Evolutionary conservation across 805 yeast species (phyloP).

Genomic region (Suhomyces canberraensis): DNA sequence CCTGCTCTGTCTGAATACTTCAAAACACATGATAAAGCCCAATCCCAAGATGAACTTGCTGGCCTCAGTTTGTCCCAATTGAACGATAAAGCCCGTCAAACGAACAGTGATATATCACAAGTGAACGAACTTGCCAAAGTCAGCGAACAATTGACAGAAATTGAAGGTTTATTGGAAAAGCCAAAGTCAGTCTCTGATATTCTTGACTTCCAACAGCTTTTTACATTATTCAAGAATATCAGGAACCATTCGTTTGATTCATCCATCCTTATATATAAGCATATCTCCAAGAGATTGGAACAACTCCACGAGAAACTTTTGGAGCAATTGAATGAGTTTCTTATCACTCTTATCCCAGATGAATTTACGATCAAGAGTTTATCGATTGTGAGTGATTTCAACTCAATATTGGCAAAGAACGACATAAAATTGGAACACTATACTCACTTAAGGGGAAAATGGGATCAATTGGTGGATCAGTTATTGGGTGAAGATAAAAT

Average conservation of each 20-base stretch:
- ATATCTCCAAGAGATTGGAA: constrained; percentile 5
- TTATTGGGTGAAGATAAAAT: constrained; percentile 8
- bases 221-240: constrained; percentile 7
- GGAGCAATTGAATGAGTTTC: constrained; percentile 14
- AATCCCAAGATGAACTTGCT: neutral
- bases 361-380: constrained; percentile 10
- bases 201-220: constrained; percentile 13
- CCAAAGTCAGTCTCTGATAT: constrained; percentile 8
- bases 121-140: neutral
- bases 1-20: constrained; percentile 4
- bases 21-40: neutral
- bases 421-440: constrained; percentile 7
- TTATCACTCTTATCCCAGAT: constrained; percentile 19
- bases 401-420: constrained; percentile 8
- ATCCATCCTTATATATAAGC: constrained; percentile 4
- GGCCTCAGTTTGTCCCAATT: constrained; percentile 7
- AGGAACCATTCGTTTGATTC: neutral
- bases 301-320: constrained; percentile 5
- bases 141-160: constrained; percentile 3
- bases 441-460: constrained; percentile 7
- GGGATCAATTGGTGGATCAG: constrained; percentile 13
- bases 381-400: constrained; percentile 10
- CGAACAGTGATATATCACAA: constrained; percentile 2
- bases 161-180: constrained; percentile 6
- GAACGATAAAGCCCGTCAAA: constrained; percentile 3